Conservation (phyloP, 2,329 filamentous ascomycete species). For the Zarea fungicola region DNA sequence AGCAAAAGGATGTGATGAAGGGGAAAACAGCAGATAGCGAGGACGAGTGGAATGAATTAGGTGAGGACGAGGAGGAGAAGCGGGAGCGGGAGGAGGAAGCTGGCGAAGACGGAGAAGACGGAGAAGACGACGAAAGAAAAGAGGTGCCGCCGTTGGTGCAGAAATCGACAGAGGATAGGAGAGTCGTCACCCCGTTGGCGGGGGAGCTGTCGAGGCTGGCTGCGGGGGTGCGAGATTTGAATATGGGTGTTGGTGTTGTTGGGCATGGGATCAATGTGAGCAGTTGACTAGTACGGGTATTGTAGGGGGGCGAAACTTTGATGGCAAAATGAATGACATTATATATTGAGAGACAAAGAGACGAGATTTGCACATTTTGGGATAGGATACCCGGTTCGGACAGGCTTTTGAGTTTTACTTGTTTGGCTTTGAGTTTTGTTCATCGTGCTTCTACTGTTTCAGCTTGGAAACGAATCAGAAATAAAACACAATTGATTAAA, state of each 20-base stretch:
- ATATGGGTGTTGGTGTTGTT: not conserved
- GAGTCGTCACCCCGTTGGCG: not conserved
- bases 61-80: not conserved
- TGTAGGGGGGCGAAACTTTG: too few relatives aligned
- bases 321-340: too few relatives aligned
- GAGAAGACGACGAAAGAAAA: too few relatives aligned
- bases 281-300: constrained; percentile 15
- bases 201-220: not conserved
- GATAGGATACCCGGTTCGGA: too few relatives aligned
- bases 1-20: constrained; percentile 8
- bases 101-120: not conserved
- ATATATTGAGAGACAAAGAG: too few relatives aligned
- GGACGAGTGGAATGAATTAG: not conserved
- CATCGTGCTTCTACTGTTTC: too few relatives aligned
- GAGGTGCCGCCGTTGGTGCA: not conserved
- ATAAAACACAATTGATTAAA: too few relatives aligned
- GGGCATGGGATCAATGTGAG: constrained; percentile 16
- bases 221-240: not conserved
- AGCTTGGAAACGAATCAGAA: too few relatives aligned
- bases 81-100: not conserved
- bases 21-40: too few relatives aligned
- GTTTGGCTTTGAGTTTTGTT: too few relatives aligned
- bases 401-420: too few relatives aligned
- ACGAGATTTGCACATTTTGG: too few relatives aligned
- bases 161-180: not conserved